phyloP scores from a whole-genome alignment of 805 yeast genomes.

The Naumovozyma dairenensis region DNA sequence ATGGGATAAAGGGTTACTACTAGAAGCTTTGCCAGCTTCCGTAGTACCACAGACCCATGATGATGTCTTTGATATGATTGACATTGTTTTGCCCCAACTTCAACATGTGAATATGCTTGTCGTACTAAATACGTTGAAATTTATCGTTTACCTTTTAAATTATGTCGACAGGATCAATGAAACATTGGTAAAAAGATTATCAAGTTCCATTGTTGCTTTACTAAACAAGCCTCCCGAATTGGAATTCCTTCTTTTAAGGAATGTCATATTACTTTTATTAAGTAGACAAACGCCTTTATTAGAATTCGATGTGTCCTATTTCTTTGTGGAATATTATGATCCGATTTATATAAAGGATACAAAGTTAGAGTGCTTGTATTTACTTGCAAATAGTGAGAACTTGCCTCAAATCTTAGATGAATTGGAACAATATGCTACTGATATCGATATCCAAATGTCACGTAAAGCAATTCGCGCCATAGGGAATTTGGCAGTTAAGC shows the following conservation, averaged over 20 bases:
- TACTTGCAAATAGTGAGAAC: slow-evolving; percentile 60
- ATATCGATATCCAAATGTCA: slow-evolving; percentile 77
- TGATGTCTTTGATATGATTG: slow-evolving; percentile 60
- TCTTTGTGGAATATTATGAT: slow-evolving; percentile 76
- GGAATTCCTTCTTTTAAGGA: slow-evolving; percentile 73
- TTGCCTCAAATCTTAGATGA: slow-evolving; percentile 58
- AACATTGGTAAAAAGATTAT: slow-evolving; percentile 51
- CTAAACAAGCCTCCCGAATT: slow-evolving; percentile 72
- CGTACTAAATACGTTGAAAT: slow-evolving; percentile 64
- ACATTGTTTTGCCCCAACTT: slow-evolving; percentile 54
- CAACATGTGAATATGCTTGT: slow-evolving; percentile 78
- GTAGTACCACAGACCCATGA: slow-evolving; percentile 61
- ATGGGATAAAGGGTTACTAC: slow-evolving; percentile 65
- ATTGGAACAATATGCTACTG: slow-evolving; percentile 77
- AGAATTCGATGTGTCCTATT: slow-evolving; percentile 59
- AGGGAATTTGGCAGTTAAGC: slow-evolving; percentile 77
- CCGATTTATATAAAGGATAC: slow-evolving; percentile 85
- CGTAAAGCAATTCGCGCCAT: slow-evolving; percentile 81
- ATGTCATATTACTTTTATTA: slow-evolving; percentile 63
- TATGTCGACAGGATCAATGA: slow-evolving; percentile 51
- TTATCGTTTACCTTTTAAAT: slow-evolving; percentile 61
- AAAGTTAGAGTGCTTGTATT: slow-evolving; percentile 75
- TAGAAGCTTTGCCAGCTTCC: slow-evolving; percentile 49
- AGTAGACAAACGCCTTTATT: slow-evolving; percentile 50
- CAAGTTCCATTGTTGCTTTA: slow-evolving; percentile 58